Conservation (phyloP, 345 rosid genomes). For the Cochlearia excelsa region DNA sequence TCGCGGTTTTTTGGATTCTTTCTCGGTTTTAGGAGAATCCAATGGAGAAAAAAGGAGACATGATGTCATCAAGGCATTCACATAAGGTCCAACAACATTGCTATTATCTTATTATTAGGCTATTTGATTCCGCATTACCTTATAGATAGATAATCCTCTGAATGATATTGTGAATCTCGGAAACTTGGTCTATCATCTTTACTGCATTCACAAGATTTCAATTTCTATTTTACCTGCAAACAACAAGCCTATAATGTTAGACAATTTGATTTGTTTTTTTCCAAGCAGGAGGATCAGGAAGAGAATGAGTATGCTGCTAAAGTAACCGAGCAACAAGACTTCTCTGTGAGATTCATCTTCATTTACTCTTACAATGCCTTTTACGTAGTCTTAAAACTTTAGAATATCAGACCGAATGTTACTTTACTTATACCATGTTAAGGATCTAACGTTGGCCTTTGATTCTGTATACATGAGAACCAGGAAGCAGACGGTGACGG, state of each 20-base stretch:
- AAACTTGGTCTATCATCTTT: background rate
- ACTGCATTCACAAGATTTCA: background rate
- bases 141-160: conserved; percentile 4
- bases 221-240: conserved; percentile 1
- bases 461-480: conserved; percentile 38
- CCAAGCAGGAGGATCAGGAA: conserved; percentile 21
- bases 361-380: conserved; percentile 10
- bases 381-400: background rate
- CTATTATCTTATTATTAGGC: background rate
- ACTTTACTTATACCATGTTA: conserved; percentile 5
- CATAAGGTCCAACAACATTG: conserved; percentile 29
- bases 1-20: background rate
- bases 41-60: conserved; percentile 28
- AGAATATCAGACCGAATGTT: background rate
- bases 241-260: background rate
- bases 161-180: background rate
- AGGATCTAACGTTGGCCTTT: conserved; percentile 17
- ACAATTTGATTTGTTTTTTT: conserved; percentile 15
- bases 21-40: conserved; percentile 27
- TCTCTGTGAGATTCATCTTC: conserved; percentile 25
- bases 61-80: conserved; percentile 20
- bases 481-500: conserved; percentile 50
- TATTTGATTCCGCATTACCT: too few relatives aligned
- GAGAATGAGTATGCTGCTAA: conserved; percentile 10
- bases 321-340: conserved; percentile 25